Evolutionary conservation across 495 filamentous ascomycete genomes (phyloP), one percentile per base, ranked within the genome.

Genomic region (Xylaria intraflava): DNA sequence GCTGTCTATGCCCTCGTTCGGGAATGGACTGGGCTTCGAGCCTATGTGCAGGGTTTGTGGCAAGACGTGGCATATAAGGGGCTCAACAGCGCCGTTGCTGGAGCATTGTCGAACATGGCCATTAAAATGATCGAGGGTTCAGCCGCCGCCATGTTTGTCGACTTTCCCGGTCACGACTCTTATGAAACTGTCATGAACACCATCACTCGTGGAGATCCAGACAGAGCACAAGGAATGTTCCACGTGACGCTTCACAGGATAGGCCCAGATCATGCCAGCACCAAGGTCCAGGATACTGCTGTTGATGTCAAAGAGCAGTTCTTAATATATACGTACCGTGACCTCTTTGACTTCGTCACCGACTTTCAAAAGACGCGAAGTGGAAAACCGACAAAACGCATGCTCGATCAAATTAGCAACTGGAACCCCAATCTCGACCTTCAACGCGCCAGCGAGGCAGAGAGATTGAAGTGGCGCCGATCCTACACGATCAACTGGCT

Each of bases 401-500:
- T 78, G 64, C 57, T 68, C 1, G 46, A 39, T 5, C 49, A 73
- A 44, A 66, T 78, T 27, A 38, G 57, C 17, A 49, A 69, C 49
- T 77, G 72, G 74, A 55, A 78, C 46, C 70, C 73, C 5, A 62
- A 67, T 3, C 54, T 77, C 30, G 58, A 78, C 43, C 68, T 77
- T 23, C 52, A 64, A 49, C 24, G 43, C 11, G 67, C 71, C 3
- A 71, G 49, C 39, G 62, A 72, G 24, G 53, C 66, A 22, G 55
- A 76, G 31, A 59, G 71, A n/a, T 27, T 68, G 20, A 59, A 65
- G 23, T 77, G 75, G 74, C 71, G 75, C 14, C 68, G 72, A 6
- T 49, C 59, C 1, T 78, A 77, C 46, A 72, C 69, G 36, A 73
- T 78, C 58, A 77, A 76, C 62, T 75, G 72, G 73, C 70, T 78